These are phyloP conservation scores for Pythium myriotylum DNA, from an alignment of 352 stramenopile genomes.

Conservation along the genomic window DNA sequence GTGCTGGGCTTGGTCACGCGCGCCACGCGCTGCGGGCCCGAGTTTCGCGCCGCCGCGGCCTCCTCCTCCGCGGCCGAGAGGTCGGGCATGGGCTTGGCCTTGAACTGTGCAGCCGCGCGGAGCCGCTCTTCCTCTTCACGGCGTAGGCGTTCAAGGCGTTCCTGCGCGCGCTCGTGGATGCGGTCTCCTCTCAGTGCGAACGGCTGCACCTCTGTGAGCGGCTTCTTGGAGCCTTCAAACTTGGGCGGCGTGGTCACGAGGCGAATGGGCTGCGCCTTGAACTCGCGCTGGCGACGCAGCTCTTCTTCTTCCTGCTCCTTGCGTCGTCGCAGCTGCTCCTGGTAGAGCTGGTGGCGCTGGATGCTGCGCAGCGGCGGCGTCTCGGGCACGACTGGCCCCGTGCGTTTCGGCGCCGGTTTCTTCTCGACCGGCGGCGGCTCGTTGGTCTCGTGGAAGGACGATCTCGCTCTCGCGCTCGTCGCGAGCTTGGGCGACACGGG, in stretches of 20 bases:
- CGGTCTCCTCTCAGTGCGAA: constrained; percentile 63
- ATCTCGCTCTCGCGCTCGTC: constrained; percentile 38
- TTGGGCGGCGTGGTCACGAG: constrained; percentile 50
- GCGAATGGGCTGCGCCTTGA: constrained; percentile 74
- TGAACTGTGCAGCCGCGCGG: constrained; percentile 49
- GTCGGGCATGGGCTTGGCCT: constrained; percentile 71
- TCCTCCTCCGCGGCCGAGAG: constrained; percentile 14
- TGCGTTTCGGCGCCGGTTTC: constrained; percentile 31
- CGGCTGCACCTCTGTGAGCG: constrained; percentile 66
- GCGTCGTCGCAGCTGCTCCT: constrained; percentile 66
- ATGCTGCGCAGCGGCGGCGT: constrained; percentile 76
- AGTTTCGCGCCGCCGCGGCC: not conserved
- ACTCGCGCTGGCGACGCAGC: constrained; percentile 55
- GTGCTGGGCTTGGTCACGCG: constrained; percentile 22
- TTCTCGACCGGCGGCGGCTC: constrained; percentile 38
- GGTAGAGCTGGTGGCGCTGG: constrained; percentile 69
- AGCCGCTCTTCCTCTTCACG: constrained; percentile 59
- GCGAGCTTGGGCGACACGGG: constrained; percentile 48
- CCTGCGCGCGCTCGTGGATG: constrained; percentile 57
- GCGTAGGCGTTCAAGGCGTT: constrained; percentile 56
- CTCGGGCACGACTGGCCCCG: constrained; percentile 58
- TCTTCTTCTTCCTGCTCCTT: constrained; percentile 63
- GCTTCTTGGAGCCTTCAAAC: constrained; percentile 75
- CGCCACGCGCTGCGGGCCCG: not conserved
- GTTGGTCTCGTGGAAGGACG: constrained; percentile 2